These are phyloP conservation scores for Epipyxis sp. DNA, from an alignment of 108 stramenopile species.

Conservation along the genomic window DNA sequence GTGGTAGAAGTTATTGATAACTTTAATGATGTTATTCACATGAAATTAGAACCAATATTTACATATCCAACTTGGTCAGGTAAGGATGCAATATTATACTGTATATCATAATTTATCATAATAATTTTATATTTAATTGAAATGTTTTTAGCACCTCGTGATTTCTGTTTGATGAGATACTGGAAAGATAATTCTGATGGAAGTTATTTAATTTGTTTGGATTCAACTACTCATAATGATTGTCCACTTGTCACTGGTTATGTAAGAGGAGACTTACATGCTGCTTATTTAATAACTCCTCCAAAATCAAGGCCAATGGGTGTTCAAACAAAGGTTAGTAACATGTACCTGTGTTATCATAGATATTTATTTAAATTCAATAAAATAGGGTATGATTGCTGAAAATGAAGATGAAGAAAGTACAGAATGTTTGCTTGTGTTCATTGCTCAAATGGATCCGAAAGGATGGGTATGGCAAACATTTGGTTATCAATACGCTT, in stretches of 20 bases:
- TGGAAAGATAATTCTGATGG: slow-evolving; percentile 33
- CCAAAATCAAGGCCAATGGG: neutral
- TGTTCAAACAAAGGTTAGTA: neutral
- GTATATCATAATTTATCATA: neutral
- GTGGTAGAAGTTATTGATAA: slow-evolving; percentile 79
- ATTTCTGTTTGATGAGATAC: slow-evolving; percentile 30
- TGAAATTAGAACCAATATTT: slow-evolving; percentile 73
- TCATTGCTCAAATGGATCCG: slow-evolving; percentile 80
- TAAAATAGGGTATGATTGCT: neutral
- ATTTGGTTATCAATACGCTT: slow-evolving; percentile 64
- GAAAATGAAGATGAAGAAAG: slow-evolving; percentile 36
- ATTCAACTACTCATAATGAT: slow-evolving; percentile 15
- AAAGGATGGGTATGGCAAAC: slow-evolving; percentile 76
- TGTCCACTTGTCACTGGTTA: slow-evolving; percentile 38
- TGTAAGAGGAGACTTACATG: slow-evolving; percentile 28
- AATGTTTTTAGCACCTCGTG: slow-evolving; percentile 37
- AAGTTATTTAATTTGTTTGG: slow-evolving; percentile 28
- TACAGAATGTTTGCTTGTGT: slow-evolving; percentile 73
- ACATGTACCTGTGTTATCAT: neutral
- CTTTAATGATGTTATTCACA: slow-evolving; percentile 78
- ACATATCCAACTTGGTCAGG: slow-evolving; percentile 78
- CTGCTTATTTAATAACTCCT: slow-evolving; percentile 22
- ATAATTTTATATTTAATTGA: neutral
- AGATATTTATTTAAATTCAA: neutral
- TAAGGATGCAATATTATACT: neutral